Evolutionary conservation across 805 yeast species (phyloP), one percentile per base, ranked within the genome.

Genomic region (Diddensiella santjacobensis): DNA sequence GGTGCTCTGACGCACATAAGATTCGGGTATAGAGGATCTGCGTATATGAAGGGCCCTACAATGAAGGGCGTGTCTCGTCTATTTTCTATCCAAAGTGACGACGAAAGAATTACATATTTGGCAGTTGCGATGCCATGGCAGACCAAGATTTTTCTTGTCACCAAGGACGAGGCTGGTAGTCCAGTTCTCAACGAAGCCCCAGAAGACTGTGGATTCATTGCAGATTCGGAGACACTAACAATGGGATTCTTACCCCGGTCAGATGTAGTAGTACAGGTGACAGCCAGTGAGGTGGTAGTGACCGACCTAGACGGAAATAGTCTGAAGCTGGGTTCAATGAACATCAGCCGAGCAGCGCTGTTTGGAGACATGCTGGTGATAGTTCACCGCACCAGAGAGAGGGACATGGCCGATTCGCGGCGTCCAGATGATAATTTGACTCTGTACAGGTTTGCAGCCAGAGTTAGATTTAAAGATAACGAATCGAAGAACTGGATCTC

Each of bases 1-100:
- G 58, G 58, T 10, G 47, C 55, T 3, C 22, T 54, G 22, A 44
- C 53, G 2, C 51, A 45, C 13, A 24, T 54, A 17, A 23, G 39
- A 2, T 36, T 43, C 19, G 58, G 58, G 17, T 36, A 44, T n/a
- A 41, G 39, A 19, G 54, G 50, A 2, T 18, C 50, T 6, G 33
- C 49, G 17, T 30, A 44, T n/a, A 38, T 48, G 17, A 40, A 45
- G 18, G 57, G 54, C 2, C 53, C 50, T 10, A 5, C 42, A 3
- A 47, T 48, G 47, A 22, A 42, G 4, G 52, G 47, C 22, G 42
- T 42, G 4, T 40, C 51, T 18, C 15, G 36, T 6, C 20, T 54
- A 18, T 49, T 42, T 29, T 49, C 50, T 3, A 33, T 44, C 18
- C 8, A 8, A 3, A 22, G 33, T 3, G 44, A 40, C 11, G 42